Conservation (phyloP, 208 protist species). For the Crithidia brevicula region DNA sequence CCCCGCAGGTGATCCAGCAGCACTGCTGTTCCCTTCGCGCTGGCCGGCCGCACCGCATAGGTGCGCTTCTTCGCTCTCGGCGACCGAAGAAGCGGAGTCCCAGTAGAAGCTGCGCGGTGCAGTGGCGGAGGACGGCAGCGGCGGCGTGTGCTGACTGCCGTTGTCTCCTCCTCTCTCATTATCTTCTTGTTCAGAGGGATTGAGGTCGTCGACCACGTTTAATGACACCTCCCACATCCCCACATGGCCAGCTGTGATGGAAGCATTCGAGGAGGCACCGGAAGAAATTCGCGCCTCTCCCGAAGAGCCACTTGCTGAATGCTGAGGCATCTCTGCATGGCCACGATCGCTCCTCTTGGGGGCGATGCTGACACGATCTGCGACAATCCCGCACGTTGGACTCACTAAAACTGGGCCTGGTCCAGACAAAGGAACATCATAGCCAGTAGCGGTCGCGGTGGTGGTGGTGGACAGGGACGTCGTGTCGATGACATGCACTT, state of each 20-base stretch:
- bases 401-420: no score
- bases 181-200: no score
- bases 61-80: constrained; percentile 3
- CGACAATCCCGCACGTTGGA: no score
- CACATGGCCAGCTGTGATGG: neutral
- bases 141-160: neutral
- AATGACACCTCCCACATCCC: constrained; percentile 4
- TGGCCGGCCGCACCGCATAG: neutral
- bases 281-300: no score
- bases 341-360: no score
- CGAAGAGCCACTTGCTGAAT: no score
- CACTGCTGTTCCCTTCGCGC: no score
- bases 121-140: neutral
- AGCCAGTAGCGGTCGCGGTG: neutral
- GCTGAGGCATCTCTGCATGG: no score
- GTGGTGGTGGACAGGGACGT: neutral
- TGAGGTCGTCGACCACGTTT: neutral
- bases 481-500: constrained; percentile 7
- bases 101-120: constrained; percentile 12
- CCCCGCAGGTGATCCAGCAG: no score
- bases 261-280: no score
- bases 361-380: no score
- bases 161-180: constrained; percentile 3
- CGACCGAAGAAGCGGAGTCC: constrained; percentile 3
- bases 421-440: no score